Conservation (phyloP, 2,329 filamentous ascomycete species). For the Aspergillus intermedius region DNA sequence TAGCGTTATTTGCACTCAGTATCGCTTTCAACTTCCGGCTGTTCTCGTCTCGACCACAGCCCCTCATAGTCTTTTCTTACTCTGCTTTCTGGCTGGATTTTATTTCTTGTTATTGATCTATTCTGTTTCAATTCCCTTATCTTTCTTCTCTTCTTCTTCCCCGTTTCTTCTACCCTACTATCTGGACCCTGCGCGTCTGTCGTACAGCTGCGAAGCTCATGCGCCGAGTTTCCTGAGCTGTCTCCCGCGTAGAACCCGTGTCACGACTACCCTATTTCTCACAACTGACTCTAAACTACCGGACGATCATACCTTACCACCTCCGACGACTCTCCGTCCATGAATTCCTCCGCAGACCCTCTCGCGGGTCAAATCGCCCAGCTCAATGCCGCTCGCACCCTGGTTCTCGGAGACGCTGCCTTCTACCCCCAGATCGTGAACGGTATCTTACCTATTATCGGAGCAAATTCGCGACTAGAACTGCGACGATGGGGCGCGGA, state of each 20-base stretch:
- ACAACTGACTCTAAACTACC: background rate
- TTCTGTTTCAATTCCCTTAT: background rate
- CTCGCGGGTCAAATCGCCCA: conserved; percentile 75
- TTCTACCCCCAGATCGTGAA: conserved; percentile 90
- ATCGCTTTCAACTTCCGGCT: background rate
- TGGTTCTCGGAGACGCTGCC: conserved; percentile 77
- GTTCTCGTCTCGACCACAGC: background rate
- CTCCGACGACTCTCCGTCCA: conserved; percentile 25
- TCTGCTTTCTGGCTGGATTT: background rate
- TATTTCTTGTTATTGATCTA: background rate
- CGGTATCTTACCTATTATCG: conserved; percentile 86
- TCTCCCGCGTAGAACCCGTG: background rate
- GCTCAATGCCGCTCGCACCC: conserved; percentile 81
- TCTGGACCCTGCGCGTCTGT: background rate
- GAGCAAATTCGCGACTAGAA: conserved; percentile 65
- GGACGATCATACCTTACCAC: background rate
- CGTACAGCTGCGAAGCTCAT: background rate
- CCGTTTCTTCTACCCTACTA: background rate
- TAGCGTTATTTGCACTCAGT: background rate
- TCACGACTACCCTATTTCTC: background rate
- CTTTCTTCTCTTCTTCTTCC: background rate
- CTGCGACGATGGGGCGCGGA: conserved; percentile 93
- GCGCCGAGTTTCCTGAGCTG: background rate
- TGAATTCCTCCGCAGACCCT: conserved; percentile 51
- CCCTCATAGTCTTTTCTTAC: background rate